Evolutionary conservation across 192 early-diverging fungal species (phyloP).

Genomic region (Powellomyces hirtus): DNA sequence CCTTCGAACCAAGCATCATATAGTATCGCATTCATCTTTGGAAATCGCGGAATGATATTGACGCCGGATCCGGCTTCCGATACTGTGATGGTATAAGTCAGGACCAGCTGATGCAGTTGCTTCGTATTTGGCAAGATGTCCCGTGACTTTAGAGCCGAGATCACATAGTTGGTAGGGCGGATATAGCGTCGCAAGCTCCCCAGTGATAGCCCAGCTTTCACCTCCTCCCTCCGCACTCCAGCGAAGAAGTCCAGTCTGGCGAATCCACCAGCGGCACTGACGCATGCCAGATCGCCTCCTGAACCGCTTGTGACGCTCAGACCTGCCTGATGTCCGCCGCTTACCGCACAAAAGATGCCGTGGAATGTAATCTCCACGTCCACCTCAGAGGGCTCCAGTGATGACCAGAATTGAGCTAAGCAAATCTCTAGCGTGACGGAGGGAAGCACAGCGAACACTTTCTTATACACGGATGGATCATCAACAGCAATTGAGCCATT

Average conservation of each 20-base stretch:
- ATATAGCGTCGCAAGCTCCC: conserved; percentile 65
- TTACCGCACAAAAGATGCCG: conserved; percentile 58
- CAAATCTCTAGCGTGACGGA: conserved; percentile 75
- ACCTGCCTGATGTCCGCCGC: conserved; percentile 29
- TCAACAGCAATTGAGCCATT: conserved; percentile 37
- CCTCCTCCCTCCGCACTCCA: conserved; percentile 67
- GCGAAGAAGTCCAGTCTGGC: conserved; percentile 72
- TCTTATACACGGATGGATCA: conserved; percentile 45
- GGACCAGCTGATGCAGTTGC: conserved; percentile 68
- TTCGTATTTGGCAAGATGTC: conserved; percentile 70
- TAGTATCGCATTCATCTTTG: conserved; percentile 59
- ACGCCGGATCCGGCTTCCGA: conserved; percentile 38
- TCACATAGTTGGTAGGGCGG: conserved; percentile 60
- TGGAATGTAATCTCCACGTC: conserved; percentile 76
- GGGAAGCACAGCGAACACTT: conserved; percentile 61
- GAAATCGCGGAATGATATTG: conserved; percentile 59
- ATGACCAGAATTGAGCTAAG: conserved; percentile 89
- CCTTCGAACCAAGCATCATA: conserved; percentile 76
- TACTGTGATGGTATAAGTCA: conserved; percentile 71
- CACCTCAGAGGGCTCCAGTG: conserved; percentile 65
- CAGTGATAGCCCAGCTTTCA: conserved; percentile 51
- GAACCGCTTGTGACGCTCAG: conserved; percentile 21
- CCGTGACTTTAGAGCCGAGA: conserved; percentile 70
- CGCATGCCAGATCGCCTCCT: conserved; percentile 29
- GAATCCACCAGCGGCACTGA: conserved; percentile 53